These are phyloP conservation scores for Chionographis japonica DNA, from an alignment of 106 monocot genomes.

Conservation along the genomic window DNA sequence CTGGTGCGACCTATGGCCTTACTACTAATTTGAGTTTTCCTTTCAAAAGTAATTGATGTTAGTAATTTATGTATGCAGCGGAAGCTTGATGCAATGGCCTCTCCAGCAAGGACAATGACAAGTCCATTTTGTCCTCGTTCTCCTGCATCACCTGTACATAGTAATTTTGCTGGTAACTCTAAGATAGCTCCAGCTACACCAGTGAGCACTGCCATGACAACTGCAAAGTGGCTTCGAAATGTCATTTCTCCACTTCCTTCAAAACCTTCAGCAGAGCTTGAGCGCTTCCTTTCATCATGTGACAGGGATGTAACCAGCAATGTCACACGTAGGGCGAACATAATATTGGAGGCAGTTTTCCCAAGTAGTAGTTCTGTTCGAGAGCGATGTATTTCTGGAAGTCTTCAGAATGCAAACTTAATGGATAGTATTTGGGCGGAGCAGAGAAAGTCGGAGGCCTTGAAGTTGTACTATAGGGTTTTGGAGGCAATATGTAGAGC, in stretches of 20 bases:
- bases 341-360: constrained; percentile 88
- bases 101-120: constrained; percentile 62
- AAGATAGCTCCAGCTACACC: constrained; percentile 61
- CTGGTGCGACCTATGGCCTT: neutral
- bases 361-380: constrained; percentile 51
- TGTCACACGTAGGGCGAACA: constrained; percentile 49
- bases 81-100: constrained; percentile 41
- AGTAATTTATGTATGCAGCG: constrained; percentile 34
- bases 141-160: constrained; percentile 49
- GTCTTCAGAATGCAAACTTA: constrained; percentile 45
- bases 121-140: constrained; percentile 46
- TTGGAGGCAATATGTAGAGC: constrained; percentile 87
- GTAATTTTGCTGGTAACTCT: constrained; percentile 20
- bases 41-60: constrained; percentile 7
- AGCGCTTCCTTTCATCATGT: constrained; percentile 60
- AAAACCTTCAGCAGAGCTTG: constrained; percentile 69
- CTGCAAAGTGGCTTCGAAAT: constrained; percentile 93
- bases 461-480: constrained; percentile 86
- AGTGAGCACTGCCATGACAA: constrained; percentile 89
- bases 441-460: constrained; percentile 79
- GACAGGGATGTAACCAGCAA: constrained; percentile 46
- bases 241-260: constrained; percentile 72
- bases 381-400: constrained; percentile 46
- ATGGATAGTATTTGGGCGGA: constrained; percentile 85
- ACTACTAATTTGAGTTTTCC: neutral